Percentiles rank a stretch among this genome's conserved stretches.
phyloP scores from a whole-genome alignment of 495 filamentous ascomycete genomes.

The Aspergillus carlsbadensis region DNA sequence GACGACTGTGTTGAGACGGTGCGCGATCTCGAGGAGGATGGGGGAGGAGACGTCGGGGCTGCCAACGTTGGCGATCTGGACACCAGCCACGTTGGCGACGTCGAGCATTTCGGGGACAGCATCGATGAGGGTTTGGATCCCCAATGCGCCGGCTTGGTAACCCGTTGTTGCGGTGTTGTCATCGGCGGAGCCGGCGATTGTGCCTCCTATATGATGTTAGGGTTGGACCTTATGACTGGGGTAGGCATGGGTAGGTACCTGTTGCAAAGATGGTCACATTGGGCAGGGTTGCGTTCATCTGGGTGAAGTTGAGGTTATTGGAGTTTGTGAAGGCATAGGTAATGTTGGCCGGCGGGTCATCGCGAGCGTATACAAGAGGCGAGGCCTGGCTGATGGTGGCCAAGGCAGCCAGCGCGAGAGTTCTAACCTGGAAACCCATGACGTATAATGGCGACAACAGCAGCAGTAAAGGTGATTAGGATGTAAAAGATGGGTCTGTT shows the following conservation, averaged over 20 bases:
- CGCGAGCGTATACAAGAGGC: constrained; percentile 25
- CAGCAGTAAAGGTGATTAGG: background rate
- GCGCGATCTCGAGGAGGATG: constrained; percentile 42
- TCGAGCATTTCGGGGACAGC: constrained; percentile 43
- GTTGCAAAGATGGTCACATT: constrained; percentile 53
- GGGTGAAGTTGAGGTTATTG: constrained; percentile 36
- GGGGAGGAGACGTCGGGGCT: constrained; percentile 38
- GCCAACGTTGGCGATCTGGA: constrained; percentile 42
- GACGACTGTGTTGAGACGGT: constrained; percentile 40
- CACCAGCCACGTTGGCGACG: constrained; percentile 48
- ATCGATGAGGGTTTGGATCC: constrained; percentile 38
- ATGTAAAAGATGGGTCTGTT: background rate
- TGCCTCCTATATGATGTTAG: constrained; percentile 32
- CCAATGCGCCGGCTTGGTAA: constrained; percentile 44
- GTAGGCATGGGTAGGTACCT: constrained; percentile 16
- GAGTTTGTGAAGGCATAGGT: constrained; percentile 32
- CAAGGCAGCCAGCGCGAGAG: constrained; percentile 23
- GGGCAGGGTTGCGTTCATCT: constrained; percentile 44
- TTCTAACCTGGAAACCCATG: constrained; percentile 21
- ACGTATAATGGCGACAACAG: constrained; percentile 1
- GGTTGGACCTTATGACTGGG: background rate
- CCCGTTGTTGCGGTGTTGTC: constrained; percentile 47
- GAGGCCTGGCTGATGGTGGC: constrained; percentile 27
- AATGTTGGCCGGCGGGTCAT: constrained; percentile 11
- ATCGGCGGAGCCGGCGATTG: constrained; percentile 44